phyloP scores from a whole-genome alignment of 2,329 filamentous ascomycete species.

The Fusarium tricinctum region DNA sequence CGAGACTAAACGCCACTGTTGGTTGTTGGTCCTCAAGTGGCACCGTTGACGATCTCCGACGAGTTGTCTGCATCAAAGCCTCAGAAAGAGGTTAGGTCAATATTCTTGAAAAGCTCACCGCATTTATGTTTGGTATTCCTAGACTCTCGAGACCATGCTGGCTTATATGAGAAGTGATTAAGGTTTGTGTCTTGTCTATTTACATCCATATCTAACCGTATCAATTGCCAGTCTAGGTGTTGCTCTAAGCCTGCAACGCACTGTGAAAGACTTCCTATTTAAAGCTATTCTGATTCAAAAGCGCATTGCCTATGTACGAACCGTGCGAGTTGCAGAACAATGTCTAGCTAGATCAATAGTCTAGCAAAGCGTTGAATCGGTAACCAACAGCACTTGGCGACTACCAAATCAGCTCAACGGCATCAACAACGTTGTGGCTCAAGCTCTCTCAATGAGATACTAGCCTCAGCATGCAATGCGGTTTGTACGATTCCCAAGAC shows the following conservation, averaged over 20 bases:
- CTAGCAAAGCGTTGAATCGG: slow-evolving; percentile 1
- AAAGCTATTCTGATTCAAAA: background rate
- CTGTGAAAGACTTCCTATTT: no score
- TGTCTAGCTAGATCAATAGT: background rate
- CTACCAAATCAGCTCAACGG: background rate
- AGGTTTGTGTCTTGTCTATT: background rate
- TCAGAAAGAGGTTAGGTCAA: background rate
- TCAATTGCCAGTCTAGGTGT: no score
- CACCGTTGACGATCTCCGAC: slow-evolving; percentile 16
- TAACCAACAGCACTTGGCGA: slow-evolving; percentile 19
- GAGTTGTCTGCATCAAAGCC: background rate
- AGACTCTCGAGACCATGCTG: background rate
- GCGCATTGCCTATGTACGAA: background rate
- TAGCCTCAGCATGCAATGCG: background rate
- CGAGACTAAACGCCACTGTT: slow-evolving; percentile 19
- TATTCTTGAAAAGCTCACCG: background rate
- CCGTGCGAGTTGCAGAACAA: slow-evolving; percentile 10
- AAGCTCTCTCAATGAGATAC: background rate
- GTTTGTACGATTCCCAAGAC: slow-evolving; percentile 1
- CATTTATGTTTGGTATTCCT: background rate
- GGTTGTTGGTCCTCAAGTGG: slow-evolving; percentile 7
- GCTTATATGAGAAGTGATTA: background rate
- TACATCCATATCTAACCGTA: background rate
- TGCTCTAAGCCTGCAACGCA: no score
- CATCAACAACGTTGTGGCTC: background rate